phyloP scores from a whole-genome alignment of 1,139 yeast genomes.

The Meyerozyma athensensis region DNA sequence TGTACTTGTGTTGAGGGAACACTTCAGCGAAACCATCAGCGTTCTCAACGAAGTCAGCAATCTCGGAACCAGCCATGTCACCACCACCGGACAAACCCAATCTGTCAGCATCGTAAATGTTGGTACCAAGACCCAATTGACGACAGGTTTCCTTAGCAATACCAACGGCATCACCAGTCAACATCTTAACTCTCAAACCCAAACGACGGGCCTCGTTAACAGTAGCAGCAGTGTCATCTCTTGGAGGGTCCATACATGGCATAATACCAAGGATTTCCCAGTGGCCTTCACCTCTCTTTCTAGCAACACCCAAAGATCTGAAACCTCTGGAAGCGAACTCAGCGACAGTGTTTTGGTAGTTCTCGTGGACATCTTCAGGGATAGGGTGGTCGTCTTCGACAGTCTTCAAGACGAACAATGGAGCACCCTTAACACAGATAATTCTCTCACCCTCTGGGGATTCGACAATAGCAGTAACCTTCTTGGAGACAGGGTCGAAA shows the following conservation, averaged over 20 bases:
- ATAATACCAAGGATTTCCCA: slow-evolving; percentile 97
- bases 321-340: slow-evolving; percentile 98
- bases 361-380: slow-evolving; percentile 91
- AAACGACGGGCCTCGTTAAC: slow-evolving; percentile 88
- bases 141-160: slow-evolving; percentile 98
- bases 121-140: slow-evolving; percentile 95
- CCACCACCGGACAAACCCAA: slow-evolving; percentile 95
- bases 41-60: slow-evolving; percentile 92
- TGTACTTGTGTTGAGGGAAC: slow-evolving; percentile 95
- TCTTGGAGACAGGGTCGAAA: slow-evolving; percentile 96
- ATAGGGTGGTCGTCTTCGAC: slow-evolving; percentile 96
- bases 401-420: slow-evolving; percentile 89
- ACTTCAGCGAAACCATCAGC: slow-evolving; percentile 98
- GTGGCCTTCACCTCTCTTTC: slow-evolving; percentile 99
- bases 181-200: slow-evolving; percentile 96
- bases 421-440: slow-evolving; percentile 97
- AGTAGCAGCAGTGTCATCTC: slow-evolving; percentile 97
- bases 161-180: slow-evolving; percentile 99
- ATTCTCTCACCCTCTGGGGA: slow-evolving; percentile 96
- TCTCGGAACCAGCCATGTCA: slow-evolving; percentile 94
- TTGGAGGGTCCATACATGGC: slow-evolving; percentile 99
- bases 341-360: slow-evolving; percentile 94
- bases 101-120: slow-evolving; percentile 96
- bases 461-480: slow-evolving; percentile 91
- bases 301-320: slow-evolving; percentile 98